phyloP scores from a whole-genome alignment of 257 asterid species.

The Fraxinus anomala region DNA sequence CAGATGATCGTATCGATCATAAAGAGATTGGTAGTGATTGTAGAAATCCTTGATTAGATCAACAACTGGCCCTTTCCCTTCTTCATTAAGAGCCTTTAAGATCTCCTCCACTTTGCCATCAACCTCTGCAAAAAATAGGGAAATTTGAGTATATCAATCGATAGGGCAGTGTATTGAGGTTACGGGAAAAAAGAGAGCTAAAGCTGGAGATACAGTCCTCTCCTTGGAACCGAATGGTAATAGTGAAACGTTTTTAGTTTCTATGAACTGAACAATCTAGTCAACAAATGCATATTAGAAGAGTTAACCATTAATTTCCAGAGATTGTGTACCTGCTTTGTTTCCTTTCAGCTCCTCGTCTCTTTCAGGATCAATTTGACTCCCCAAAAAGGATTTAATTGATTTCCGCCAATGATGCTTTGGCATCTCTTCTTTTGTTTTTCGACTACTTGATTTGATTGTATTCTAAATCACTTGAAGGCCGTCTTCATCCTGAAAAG shows the following conservation, averaged over 20 bases:
- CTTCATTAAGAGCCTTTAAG: conserved; percentile 50
- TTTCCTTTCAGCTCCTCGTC: conserved; percentile 61
- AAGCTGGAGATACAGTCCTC: not conserved
- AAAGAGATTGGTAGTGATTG: conserved; percentile 68
- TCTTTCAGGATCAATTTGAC: conserved; percentile 51
- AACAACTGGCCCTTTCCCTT: conserved; percentile 52
- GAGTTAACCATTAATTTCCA: not conserved
- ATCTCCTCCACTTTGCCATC: conserved; percentile 79
- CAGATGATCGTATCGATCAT: conserved; percentile 70
- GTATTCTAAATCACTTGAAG: conserved; percentile 15
- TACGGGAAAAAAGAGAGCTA: not conserved
- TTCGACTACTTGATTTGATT: conserved; percentile 31
- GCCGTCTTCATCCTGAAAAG: conserved; percentile 26
- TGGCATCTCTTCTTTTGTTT: conserved; percentile 49
- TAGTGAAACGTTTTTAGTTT: not conserved
- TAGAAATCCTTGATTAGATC: conserved; percentile 62
- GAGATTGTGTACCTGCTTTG: conserved; percentile 55
- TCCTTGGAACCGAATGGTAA: conserved; percentile 8
- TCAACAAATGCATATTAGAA: conserved; percentile 1
- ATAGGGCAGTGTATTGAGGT: not conserved
- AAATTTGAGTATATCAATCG: conserved; percentile 3
- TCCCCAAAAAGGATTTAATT: conserved; percentile 54
- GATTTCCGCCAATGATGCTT: conserved; percentile 55
- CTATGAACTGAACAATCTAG: not conserved
- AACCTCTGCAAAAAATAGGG: conserved; percentile 53